These are phyloP conservation scores for Raphanus hybrid DNA, from an alignment of 441 rosid genomes.

Conservation along the genomic window DNA sequence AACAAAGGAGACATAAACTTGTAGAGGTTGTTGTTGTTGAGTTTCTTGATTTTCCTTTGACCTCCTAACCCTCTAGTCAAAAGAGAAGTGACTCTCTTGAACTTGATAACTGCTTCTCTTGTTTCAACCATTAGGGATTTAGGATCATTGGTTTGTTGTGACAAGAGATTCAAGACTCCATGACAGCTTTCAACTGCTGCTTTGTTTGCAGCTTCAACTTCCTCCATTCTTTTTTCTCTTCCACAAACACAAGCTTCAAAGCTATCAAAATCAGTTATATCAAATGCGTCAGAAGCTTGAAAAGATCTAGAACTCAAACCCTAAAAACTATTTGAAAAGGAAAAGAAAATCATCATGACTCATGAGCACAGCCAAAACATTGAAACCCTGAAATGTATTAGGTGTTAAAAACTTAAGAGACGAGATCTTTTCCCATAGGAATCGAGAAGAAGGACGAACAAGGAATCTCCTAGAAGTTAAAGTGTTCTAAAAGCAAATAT, in stretches of 20 bases:
- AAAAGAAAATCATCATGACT: constrained; percentile 2
- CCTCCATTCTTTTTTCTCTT: constrained; percentile 50
- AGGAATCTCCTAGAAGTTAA: constrained; percentile 26
- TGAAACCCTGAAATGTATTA: not conserved
- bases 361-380: not conserved
- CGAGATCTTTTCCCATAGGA: not conserved
- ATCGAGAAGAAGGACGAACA: constrained; percentile 22
- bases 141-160: constrained; percentile 45
- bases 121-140: constrained; percentile 50
- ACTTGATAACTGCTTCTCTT: constrained; percentile 53
- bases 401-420: not conserved
- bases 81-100: constrained; percentile 58
- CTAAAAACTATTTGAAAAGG: not conserved
- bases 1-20: constrained; percentile 39
- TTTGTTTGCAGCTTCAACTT: constrained; percentile 59
- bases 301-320: not conserved
- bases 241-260: constrained; percentile 13
- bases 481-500: not conserved
- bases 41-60: constrained; percentile 55
- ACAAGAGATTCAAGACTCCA: constrained; percentile 50
- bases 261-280: not conserved
- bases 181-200: constrained; percentile 62
- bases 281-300: not conserved
- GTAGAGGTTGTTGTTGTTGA: constrained; percentile 32
- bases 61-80: constrained; percentile 46